These are phyloP conservation scores for Coniochaeta sp. DNA, from an alignment of 2,329 filamentous ascomycete genomes.

Conservation along the genomic window DNA sequence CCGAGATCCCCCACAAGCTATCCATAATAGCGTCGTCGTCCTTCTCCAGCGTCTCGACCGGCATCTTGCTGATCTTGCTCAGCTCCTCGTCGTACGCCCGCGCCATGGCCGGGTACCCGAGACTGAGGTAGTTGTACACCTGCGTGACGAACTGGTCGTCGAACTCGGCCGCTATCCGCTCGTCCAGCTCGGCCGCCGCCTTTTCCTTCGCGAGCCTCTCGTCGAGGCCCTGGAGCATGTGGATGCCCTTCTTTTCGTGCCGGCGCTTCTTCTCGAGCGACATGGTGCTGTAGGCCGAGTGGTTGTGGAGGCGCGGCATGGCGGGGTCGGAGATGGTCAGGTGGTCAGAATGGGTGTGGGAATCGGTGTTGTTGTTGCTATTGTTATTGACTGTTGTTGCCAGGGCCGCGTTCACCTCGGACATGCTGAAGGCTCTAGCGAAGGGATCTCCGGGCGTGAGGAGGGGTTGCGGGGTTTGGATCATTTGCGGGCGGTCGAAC, in stretches of 20 bases:
- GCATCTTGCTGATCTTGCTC: constrained; percentile 68
- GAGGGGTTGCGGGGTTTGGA: constrained; percentile 41
- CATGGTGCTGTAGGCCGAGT: background rate
- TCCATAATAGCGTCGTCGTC: constrained; percentile 58
- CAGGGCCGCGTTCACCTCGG: constrained; percentile 20
- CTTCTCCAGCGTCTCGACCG: constrained; percentile 59
- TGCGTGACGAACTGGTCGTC: constrained; percentile 83
- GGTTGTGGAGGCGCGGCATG: constrained; percentile 4
- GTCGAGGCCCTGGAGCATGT: constrained; percentile 44
- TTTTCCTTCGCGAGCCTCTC: constrained; percentile 44
- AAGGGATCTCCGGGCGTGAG: constrained; percentile 35
- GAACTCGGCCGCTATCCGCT: constrained; percentile 60
- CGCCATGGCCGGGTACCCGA: constrained; percentile 84
- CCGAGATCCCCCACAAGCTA: constrained; percentile 15
- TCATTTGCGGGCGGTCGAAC: constrained; percentile 39
- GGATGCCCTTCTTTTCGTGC: constrained; percentile 29
- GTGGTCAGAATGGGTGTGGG: too few relatives aligned
- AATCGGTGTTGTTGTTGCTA: constrained; percentile 38
- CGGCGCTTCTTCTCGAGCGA: background rate
- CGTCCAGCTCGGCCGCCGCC: constrained; percentile 40
- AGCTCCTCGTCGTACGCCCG: constrained; percentile 80
- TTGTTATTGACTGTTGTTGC: too few relatives aligned
- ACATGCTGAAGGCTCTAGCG: constrained; percentile 29
- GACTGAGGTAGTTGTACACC: constrained; percentile 92
- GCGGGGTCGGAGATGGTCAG: too few relatives aligned